phyloP scores from a whole-genome alignment of 352 stramenopile genomes.

The Phytophthora pseudosyringae region DNA sequence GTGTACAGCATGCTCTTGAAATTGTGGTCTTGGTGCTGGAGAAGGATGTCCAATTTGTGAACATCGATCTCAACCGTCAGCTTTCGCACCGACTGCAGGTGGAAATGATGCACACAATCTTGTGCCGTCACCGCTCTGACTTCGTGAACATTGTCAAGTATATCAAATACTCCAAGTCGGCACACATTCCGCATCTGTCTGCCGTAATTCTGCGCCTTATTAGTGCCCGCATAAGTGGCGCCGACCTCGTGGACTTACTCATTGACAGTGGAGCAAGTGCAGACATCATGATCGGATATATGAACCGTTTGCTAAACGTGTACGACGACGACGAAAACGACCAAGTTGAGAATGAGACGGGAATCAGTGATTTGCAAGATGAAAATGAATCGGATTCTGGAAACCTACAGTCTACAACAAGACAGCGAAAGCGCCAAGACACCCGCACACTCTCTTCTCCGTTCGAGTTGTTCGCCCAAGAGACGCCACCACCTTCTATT shows the following conservation, averaged over 20 bases:
- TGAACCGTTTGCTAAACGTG: conserved; percentile 77
- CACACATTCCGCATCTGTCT: conserved; percentile 75
- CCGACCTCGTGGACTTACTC: conserved; percentile 69
- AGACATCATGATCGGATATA: conserved; percentile 80
- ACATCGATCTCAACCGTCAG: conserved; percentile 56
- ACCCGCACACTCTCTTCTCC: conserved; percentile 53
- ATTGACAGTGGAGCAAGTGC: conserved; percentile 68
- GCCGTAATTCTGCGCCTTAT: conserved; percentile 72
- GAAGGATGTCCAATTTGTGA: conserved; percentile 75
- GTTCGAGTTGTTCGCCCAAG: conserved; percentile 55
- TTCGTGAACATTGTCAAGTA: conserved; percentile 87
- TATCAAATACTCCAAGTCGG: conserved; percentile 83
- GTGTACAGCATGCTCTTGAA: conserved; percentile 79
- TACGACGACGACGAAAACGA: conserved; percentile 63
- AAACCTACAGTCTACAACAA: conserved; percentile 43
- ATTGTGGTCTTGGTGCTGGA: conserved; percentile 80
- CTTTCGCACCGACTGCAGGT: conserved; percentile 71
- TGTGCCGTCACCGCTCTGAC: conserved; percentile 71
- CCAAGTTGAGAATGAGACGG: conserved; percentile 26
- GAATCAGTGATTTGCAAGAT: conserved; percentile 29
- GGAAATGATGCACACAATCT: conserved; percentile 79
- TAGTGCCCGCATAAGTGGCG: conserved; percentile 67
- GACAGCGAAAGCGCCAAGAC: conserved; percentile 46
- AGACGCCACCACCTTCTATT: conserved; percentile 53
- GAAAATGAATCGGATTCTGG: conserved; percentile 30